Percentiles rank a stretch among this genome's conserved stretches.
Conservation (phyloP, 495 filamentous ascomycete genomes). For the Xylaria acuta region DNA sequence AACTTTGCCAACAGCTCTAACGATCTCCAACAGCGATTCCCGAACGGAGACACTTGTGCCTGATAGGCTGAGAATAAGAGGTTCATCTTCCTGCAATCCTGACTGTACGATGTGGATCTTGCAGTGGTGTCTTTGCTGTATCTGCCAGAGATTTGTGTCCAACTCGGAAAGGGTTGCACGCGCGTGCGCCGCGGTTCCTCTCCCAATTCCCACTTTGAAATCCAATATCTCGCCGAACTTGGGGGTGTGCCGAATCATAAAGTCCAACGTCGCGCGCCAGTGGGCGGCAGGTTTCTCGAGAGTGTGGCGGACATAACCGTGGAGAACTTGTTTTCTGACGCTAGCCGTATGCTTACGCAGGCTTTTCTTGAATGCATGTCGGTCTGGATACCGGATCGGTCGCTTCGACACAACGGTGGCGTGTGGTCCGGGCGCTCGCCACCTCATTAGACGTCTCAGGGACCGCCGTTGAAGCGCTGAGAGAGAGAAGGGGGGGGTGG, state of each 20-base stretch:
- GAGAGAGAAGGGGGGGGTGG: not conserved
- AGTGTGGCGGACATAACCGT: slow-evolving; percentile 8
- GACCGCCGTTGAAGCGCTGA: not conserved
- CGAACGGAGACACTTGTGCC: slow-evolving; percentile 32
- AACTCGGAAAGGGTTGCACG: slow-evolving; percentile 28
- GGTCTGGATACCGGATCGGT: not conserved
- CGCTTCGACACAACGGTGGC: not conserved
- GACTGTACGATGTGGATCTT: slow-evolving; percentile 32
- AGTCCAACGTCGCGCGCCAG: slow-evolving; percentile 28
- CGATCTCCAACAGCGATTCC: slow-evolving; percentile 32
- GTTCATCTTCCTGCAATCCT: not conserved
- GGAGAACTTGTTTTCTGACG: slow-evolving; percentile 24
- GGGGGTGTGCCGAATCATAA: slow-evolving; percentile 35
- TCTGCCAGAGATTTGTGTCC: slow-evolving; percentile 34
- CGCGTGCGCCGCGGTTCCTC: slow-evolving; percentile 28
- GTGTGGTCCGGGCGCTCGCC: not conserved
- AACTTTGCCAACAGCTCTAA: slow-evolving; percentile 29
- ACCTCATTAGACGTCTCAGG: not conserved
- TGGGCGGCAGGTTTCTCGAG: not conserved
- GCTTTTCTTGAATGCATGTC: slow-evolving; percentile 13
- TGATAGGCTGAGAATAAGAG: slow-evolving; percentile 32
- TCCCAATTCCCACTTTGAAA: slow-evolving; percentile 35
- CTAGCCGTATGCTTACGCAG: slow-evolving; percentile 30
- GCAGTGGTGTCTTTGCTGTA: slow-evolving; percentile 32
- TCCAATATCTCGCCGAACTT: slow-evolving; percentile 30